Base-by-base conservation (phyloP, 805 yeast species). In the Candida arabinofermentans region DNA sequence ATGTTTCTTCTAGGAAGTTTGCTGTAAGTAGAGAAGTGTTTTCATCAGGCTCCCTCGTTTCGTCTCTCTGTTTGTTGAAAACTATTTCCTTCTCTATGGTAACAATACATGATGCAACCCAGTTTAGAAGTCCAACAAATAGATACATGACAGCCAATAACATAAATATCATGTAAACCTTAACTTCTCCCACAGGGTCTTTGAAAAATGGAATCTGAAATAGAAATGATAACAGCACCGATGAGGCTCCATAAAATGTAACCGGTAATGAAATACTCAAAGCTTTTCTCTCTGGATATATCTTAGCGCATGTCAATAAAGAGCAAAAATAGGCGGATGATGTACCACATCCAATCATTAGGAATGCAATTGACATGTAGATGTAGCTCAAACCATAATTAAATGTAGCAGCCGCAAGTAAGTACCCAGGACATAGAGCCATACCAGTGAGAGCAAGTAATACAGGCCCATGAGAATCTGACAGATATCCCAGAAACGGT, bases 231-330 rank as follows among this genome's bases (percentile, higher is more conserved):
- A 86, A 83, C 36, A 90, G 62, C 41, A 93, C 67, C 2, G 95
- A 77, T 5, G 95, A 83, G 24, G 88, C 55, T 1, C 98, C 99
- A 61, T 84, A 90, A 48, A 83, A 83, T 0, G 95, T 77, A 2
- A 91, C 90, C 0, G 99, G 99, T 34, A 85, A 73, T 40, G 95
- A 83, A 34, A 91, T 87, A 24, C 96, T 85, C 41, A 91, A 62
- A 2, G 95, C 83, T 44, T 87, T 86, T 36, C 72, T 71, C 30
- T 77, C 68, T 0, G 95, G 95, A 55, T 79, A 86, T n/a, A 89
- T 75, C 53, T 85, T 81, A 2, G 96, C 95, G 65, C 96, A 87
- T 2, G 95, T 84, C 24, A 85, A 62, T 47, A 85, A 64, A 35
- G 86, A 76, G 47, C 84, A 74, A 55, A 85, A 84, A 62, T 81